These are phyloP conservation scores for Xylariaceae sp. DNA, from an alignment of 2,329 filamentous ascomycete genomes.

Conservation along the genomic window DNA sequence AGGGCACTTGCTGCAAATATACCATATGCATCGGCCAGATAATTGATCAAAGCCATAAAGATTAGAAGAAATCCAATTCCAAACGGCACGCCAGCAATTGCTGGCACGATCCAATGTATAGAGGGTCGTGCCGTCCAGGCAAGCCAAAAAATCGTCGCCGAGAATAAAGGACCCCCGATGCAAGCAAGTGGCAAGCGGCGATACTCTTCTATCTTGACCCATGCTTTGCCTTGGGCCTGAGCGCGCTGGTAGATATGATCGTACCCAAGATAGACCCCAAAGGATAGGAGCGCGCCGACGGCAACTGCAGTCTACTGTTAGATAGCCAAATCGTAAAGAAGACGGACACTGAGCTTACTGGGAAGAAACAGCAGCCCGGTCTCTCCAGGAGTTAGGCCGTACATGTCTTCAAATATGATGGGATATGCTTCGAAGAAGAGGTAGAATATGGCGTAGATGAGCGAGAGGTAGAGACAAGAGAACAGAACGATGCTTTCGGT, in stretches of 20 bases:
- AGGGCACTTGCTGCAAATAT: slow-evolving; percentile 61
- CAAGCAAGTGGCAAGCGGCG: slow-evolving; percentile 27
- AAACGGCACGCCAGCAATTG: slow-evolving; percentile 21
- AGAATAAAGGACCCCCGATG: slow-evolving; percentile 23
- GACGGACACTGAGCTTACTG: not conserved
- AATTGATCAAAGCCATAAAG: slow-evolving; percentile 56
- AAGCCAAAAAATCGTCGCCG: slow-evolving; percentile 27
- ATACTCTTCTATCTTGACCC: slow-evolving; percentile 25
- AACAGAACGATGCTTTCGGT: slow-evolving; percentile 50
- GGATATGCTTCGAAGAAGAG: slow-evolving; percentile 67
- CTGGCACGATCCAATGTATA: slow-evolving; percentile 23
- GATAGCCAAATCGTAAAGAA: too few relatives aligned
- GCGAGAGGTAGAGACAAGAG: slow-evolving; percentile 47
- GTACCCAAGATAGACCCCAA: not conserved
- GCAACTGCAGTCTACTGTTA: too few relatives aligned
- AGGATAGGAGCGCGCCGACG: not conserved
- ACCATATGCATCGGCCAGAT: slow-evolving; percentile 59
- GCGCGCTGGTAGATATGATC: not conserved
- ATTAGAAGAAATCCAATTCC: slow-evolving; percentile 33
- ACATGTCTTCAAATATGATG: slow-evolving; percentile 54
- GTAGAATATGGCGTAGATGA: slow-evolving; percentile 62
- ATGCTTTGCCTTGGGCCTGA: slow-evolving; percentile 5
- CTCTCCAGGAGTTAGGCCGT: slow-evolving; percentile 50
- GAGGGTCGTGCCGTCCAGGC: slow-evolving; percentile 24
- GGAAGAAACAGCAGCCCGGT: slow-evolving; percentile 45